Base-by-base conservation (phyloP, 139 green algal species). In the Coelastrella sp. region DNA sequence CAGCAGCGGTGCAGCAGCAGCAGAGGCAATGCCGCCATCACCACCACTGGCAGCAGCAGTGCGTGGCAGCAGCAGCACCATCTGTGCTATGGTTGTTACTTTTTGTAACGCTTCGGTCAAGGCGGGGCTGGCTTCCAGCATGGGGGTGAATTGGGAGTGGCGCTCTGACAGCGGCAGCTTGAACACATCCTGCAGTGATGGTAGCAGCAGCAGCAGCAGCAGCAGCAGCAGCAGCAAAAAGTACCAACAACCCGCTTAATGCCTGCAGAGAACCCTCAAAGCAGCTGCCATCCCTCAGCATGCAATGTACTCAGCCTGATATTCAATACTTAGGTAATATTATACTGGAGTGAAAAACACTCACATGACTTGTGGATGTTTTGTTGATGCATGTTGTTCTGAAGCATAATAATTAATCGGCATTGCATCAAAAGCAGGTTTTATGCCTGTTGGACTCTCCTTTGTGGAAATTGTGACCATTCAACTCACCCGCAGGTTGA, bases 21-120 rank as follows among this genome's bases (percentile, higher is more conserved):
- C 70, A 85, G 84, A 66, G 0, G 65, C 82, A 10, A 65, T 22
- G 87, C 74, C 49, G 82, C 61, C 22, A 57, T 10, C 22, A 58
- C 70, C 22, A 35, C 81, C 81, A 11, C 84, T 84, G 7, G 49
- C 58, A 58, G 20, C 58, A 57, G 80, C 81, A n/a, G 68, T 70
- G 58, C 56, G 57, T 59, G 91, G 87, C 87, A 84, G 75, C 87
- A 97, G 92, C 25, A 98, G 70, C 7, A 87, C 92, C 57, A 96
- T 90, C 92, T 98, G 97, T 9, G 93, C 96, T 0, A 99, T 94
- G 27, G 96, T 98, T 84, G 93, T 96, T 8, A 98, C 93, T 74
- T 96, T 94, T 88, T 97, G 92, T 79, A 99, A 93, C 4, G 95
- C 95, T n/a, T 92, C 24, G 10, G 58, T 88, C 79, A 99, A 95